Evolutionary conservation across 2,329 filamentous ascomycete species (phyloP), one percentile per base, ranked within the genome.

Genomic region (Penicillium sp.): DNA sequence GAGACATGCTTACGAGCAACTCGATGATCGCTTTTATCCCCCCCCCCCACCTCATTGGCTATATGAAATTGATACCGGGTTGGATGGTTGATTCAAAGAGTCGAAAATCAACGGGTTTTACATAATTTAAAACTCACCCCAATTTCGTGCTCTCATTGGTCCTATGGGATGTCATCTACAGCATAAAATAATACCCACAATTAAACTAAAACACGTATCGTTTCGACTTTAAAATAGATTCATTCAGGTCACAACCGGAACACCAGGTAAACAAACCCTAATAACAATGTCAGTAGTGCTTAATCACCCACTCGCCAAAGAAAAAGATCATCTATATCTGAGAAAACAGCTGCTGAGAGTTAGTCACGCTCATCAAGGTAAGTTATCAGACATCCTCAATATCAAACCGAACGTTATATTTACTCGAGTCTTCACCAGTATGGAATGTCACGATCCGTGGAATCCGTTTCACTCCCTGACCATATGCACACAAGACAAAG

Each of bases 401-500:
- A 34, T 56, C 53, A 13, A 56, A 46, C n/a, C 41, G 53, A 29
- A 56, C 13, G 27, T 56, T 52, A 10, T n/a, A 39, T 15, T 15
- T 21, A 16, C 13, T 11, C 25, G 4, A 15, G 4, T 51, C 5
- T 10, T n/a, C 11, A 11, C 39, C n/a, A 4, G 13, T 43, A 29
- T 36, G 25, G 13, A 43, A 57, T 8, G 21, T 50, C 11, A 46
- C 31, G 25, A 61, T 41, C 3, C 53, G 49, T 10, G 49, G 31
- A 39, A 61, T 61, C 2, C 50, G 57, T 11, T 44, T 49, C 5
- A 55, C 25, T 4, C 57, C 57, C n/a, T 55, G 50, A 15, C 50
- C 41, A 48, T 53, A 61, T 13, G 49, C 41, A 25, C 52, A 43
- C 13, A 61, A 11, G n/a, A 61, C 44, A 11, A 59, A 43, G 5